phyloP scores from a whole-genome alignment of 495 filamentous ascomycete genomes.

The Staphylotrichum longicolle region DNA sequence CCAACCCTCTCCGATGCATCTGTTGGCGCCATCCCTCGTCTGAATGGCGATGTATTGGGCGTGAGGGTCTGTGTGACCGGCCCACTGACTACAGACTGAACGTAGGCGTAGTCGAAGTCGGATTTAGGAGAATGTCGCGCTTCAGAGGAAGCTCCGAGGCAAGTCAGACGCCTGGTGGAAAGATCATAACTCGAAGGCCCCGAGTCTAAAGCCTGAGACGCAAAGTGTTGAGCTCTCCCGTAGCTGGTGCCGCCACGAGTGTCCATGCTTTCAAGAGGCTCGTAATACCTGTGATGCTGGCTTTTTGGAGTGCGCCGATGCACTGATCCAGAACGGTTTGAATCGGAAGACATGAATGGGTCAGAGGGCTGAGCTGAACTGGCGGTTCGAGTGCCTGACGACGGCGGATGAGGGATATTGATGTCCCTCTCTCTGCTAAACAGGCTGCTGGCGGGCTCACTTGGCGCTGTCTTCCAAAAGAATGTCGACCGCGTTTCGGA shows the following conservation, averaged over 20 bases:
- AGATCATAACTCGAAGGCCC: background rate
- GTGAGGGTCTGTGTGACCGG: constrained; percentile 5
- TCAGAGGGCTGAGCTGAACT: background rate
- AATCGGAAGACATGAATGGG: background rate
- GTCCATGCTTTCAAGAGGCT: background rate
- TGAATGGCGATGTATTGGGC: background rate
- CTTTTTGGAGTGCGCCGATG: background rate
- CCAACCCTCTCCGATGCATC: no score
- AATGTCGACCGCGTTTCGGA: background rate
- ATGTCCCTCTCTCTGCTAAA: background rate
- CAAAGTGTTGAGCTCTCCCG: no score
- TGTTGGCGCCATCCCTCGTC: background rate
- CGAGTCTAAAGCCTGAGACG: no score
- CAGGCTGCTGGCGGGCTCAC: background rate
- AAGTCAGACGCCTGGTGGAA: background rate
- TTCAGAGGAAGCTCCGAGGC: no score
- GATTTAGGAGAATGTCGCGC: no score
- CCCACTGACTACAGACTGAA: constrained; percentile 6
- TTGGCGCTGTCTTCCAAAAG: background rate
- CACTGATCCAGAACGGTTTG: no score
- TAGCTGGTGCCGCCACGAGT: background rate
- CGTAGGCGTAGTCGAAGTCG: background rate
- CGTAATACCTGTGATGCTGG: background rate
- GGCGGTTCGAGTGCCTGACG: background rate
- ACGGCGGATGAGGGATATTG: background rate